Base-by-base conservation (phyloP, 805 yeast species). In the Lipomyces sp. region DNA sequence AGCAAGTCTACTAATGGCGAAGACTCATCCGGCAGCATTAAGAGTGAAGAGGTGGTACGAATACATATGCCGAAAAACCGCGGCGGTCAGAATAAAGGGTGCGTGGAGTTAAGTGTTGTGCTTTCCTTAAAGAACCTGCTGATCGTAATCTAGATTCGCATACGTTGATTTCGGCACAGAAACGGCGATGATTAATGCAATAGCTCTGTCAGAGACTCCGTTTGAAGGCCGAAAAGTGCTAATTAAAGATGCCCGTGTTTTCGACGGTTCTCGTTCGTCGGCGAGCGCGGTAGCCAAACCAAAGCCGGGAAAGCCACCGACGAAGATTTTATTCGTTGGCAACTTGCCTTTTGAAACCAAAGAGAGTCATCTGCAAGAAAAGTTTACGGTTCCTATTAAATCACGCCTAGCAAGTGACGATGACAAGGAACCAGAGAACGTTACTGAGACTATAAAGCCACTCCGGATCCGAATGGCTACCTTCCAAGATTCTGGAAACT, bases 401-500 rank as follows among this genome's bases (percentile, higher is more conserved):
- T 92, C 94, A 66, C 80, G 83, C 35, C 59, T 57, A 5, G 39
- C 35, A 11, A 90, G 97, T 8, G 90, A 96, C 0, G 87, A 90
- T 65, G 96, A 90, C 45, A 77, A 86, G 69, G 80, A 94, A 58
- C 87, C 86, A 70, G 89, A 86, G 72, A 97, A 91, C 69, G 93
- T 92, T 81, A 88, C 89, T 77, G 95, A 89, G 73, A 92, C 97
- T 79, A 98, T 98, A 51, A 92, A 90, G 69, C 94, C 96, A 66
- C 79, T 82, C 35, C 59, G 86, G 71, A 86, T 94, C 62, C 85
- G 99, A 77, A 94, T 93, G 96, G 98, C 98, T 2, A 93, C 99
- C n/a, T 94, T 94, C 78, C 92, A 95, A 79, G 99, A 94, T 76
- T 54, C 90, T 60, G 98, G 98, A 0, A 94, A 93, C 76, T 94